These are phyloP conservation scores for Monosporascus sp. DNA, from an alignment of 2,329 filamentous ascomycete genomes.

Conservation along the genomic window DNA sequence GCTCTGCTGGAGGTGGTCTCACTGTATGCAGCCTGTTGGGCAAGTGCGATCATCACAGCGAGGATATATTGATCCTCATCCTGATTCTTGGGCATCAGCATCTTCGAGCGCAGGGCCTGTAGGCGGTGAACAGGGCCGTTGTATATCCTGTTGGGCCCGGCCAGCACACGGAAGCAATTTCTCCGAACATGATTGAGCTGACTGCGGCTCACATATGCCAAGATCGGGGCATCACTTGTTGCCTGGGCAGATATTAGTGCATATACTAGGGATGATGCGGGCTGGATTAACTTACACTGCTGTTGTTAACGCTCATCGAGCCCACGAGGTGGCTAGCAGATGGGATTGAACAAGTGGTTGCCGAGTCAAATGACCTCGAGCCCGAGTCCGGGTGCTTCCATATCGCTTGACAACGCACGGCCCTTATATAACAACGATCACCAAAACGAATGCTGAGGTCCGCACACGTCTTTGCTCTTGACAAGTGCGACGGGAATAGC, in stretches of 20 bases:
- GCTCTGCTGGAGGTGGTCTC: conserved; percentile 9
- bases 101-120: conserved; percentile 41
- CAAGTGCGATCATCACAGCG: conserved; percentile 50
- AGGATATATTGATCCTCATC: conserved; percentile 50
- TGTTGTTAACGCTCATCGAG: no score
- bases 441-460: conserved; percentile 49
- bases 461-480: conserved; percentile 25
- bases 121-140: conserved; percentile 46
- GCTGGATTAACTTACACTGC: no score
- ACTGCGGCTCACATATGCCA: conserved; percentile 44
- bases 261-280: no score
- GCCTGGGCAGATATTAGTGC: neutral
- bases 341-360: conserved; percentile 29
- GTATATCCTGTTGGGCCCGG: conserved; percentile 31
- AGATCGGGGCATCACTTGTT: conserved; percentile 27
- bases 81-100: conserved; percentile 40
- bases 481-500: conserved; percentile 34
- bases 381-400: conserved; percentile 38
- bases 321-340: conserved; percentile 22
- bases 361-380: conserved; percentile 29
- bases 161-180: conserved; percentile 41
- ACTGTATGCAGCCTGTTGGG: conserved; percentile 48
- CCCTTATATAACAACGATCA: conserved; percentile 36
- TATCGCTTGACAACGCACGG: conserved; percentile 43
- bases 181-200: conserved; percentile 41